Percentiles rank a stretch among this genome's conserved stretches.
These are phyloP conservation scores for Camelina hispida DNA, from an alignment of 345 rosid genomes.

Conservation along the genomic window DNA sequence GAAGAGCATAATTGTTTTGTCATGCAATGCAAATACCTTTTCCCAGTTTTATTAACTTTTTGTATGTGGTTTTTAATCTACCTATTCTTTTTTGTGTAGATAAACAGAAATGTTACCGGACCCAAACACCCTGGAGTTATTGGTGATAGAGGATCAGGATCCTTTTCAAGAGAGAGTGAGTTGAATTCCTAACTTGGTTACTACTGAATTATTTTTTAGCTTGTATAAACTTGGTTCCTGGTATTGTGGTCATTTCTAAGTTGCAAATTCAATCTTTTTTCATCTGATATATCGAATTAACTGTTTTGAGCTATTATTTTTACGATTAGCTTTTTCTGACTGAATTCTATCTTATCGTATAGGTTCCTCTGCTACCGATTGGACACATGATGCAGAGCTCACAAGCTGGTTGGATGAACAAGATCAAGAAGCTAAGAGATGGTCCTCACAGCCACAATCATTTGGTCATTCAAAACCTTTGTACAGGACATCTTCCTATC, in stretches of 20 bases:
- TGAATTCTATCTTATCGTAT: slow-evolving; percentile 37
- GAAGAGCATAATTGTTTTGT: background rate
- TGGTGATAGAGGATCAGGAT: slow-evolving; percentile 95
- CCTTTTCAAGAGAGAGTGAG: slow-evolving; percentile 99
- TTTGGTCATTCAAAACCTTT: slow-evolving; percentile 68
- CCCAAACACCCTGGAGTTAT: slow-evolving; percentile 95
- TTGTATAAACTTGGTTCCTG: background rate
- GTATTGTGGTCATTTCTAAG: background rate
- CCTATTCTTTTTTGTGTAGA: slow-evolving; percentile 48
- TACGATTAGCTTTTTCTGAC: slow-evolving; percentile 8
- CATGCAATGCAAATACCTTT: slow-evolving; percentile 8
- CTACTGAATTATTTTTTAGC: background rate
- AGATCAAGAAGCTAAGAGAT: slow-evolving; percentile 73
- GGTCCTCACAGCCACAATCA: slow-evolving; percentile 89
- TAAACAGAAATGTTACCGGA: slow-evolving; percentile 87
- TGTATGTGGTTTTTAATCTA: slow-evolving; percentile 13
- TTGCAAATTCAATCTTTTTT: slow-evolving; percentile 1
- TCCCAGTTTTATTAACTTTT: background rate
- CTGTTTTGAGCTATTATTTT: slow-evolving; percentile 17
- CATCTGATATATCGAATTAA: background rate
- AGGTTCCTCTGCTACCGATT: slow-evolving; percentile 93
- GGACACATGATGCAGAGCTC: slow-evolving; percentile 86
- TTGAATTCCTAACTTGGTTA: slow-evolving; percentile 28
- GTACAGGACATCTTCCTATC: slow-evolving; percentile 90
- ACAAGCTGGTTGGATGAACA: slow-evolving; percentile 75